A percentile compares a stretch with the other conserved stretches of the same genome.
Evolutionary conservation across 208 protist species (phyloP).

Genomic region (Tritrichomonas musculus): DNA sequence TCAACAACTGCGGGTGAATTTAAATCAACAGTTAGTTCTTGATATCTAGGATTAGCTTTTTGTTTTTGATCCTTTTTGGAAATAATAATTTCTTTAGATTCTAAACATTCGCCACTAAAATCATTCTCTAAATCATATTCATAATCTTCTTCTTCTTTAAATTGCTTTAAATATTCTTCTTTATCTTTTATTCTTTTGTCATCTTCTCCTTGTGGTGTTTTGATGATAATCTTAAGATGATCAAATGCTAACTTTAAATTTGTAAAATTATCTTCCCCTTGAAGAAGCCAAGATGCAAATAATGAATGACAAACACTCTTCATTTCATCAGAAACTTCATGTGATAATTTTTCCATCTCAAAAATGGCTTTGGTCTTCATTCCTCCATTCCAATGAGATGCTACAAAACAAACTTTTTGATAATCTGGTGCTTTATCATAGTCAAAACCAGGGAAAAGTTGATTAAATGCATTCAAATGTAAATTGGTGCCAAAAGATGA

Average conservation of each 20-base stretch:
- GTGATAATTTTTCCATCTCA: neutral
- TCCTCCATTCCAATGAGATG: neutral
- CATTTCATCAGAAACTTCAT: neutral
- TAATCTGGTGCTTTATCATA: neutral
- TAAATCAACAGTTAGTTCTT: too few relatives aligned
- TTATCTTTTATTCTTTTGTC: too few relatives aligned
- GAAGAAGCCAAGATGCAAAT: neutral
- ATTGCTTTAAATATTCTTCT: too few relatives aligned
- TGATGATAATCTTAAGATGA: neutral
- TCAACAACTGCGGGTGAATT: too few relatives aligned
- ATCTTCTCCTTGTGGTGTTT: too few relatives aligned
- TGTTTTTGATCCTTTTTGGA: too few relatives aligned
- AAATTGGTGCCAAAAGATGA: neutral
- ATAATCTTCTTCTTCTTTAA: too few relatives aligned
- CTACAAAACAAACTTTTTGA: neutral
- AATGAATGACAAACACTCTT: neutral
- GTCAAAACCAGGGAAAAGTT: neutral
- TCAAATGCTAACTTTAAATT: neutral
- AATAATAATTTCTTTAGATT: too few relatives aligned
- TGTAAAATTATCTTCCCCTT: neutral
- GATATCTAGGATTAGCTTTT: too few relatives aligned
- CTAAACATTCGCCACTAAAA: too few relatives aligned
- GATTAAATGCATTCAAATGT: neutral
- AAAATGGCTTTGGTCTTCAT: neutral
- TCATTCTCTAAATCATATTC: neutral